These are phyloP conservation scores for Aspergillus udagawae DNA, from an alignment of 2,329 filamentous ascomycete genomes.

Conservation along the genomic window DNA sequence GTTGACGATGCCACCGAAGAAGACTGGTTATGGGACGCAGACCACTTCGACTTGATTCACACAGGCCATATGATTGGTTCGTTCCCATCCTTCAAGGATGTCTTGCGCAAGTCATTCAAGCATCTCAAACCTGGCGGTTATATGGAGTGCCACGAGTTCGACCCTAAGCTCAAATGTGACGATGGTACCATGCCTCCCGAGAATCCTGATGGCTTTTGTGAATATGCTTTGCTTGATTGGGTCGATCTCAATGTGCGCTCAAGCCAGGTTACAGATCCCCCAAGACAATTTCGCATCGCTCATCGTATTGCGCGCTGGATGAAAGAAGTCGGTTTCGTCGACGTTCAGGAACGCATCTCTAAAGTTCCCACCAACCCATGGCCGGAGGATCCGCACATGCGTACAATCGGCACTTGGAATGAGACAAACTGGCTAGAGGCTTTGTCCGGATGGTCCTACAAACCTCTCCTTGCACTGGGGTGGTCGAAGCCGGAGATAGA, in stretches of 20 bases:
- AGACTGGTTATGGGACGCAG: slow-evolving; percentile 53
- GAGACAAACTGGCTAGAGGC: slow-evolving; percentile 45
- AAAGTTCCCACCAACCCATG: slow-evolving; percentile 53
- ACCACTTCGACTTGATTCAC: slow-evolving; percentile 58
- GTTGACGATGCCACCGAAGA: slow-evolving; percentile 64
- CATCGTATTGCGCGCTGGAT: slow-evolving; percentile 53
- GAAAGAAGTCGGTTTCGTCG: slow-evolving; percentile 54
- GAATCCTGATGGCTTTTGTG: slow-evolving; percentile 35
- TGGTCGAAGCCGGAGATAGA: slow-evolving; percentile 46
- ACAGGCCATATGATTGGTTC: slow-evolving; percentile 56
- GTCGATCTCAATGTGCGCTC: slow-evolving; percentile 39
- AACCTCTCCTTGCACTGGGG: slow-evolving; percentile 38
- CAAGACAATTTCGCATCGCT: slow-evolving; percentile 49
- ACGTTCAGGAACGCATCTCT: slow-evolving; percentile 50
- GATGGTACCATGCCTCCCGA: slow-evolving; percentile 50
- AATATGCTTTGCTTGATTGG: slow-evolving; percentile 47
- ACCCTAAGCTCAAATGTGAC: slow-evolving; percentile 48
- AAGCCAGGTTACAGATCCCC: slow-evolving; percentile 42
- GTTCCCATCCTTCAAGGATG: slow-evolving; percentile 53
- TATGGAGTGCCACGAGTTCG: slow-evolving; percentile 43
- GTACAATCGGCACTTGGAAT: slow-evolving; percentile 48
- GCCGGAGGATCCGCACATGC: slow-evolving; percentile 46
- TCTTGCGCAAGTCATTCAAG: slow-evolving; percentile 50
- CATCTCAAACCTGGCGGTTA: slow-evolving; percentile 56
- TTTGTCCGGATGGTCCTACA: slow-evolving; percentile 42